Evolutionary conservation across 106 monocot genomes (phyloP).

Genomic region (Hemerocallis citrina): DNA sequence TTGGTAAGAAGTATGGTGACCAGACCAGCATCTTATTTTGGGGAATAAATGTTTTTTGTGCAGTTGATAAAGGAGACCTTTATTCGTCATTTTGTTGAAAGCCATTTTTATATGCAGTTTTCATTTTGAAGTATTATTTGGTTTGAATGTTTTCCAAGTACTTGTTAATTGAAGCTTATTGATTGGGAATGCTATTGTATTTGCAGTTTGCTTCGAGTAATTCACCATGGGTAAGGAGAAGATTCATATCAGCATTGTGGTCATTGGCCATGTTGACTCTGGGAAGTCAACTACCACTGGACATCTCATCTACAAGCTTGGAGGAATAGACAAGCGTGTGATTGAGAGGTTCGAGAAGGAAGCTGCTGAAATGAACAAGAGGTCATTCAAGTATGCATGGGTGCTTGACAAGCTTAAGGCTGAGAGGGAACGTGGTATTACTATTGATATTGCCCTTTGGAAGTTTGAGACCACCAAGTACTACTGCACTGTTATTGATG

Average conservation of each 20-base stretch:
- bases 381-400: slow-evolving; percentile 18
- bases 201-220: not conserved
- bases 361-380: slow-evolving; percentile 22
- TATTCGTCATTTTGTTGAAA: too few relatives aligned
- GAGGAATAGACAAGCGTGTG: slow-evolving; percentile 19
- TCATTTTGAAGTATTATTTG: too few relatives aligned
- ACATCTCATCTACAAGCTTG: slow-evolving; percentile 19
- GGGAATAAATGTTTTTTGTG: too few relatives aligned
- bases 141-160: too few relatives aligned
- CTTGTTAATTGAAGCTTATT: too few relatives aligned
- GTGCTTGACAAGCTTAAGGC: slow-evolving; percentile 21
- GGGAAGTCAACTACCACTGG: slow-evolving; percentile 17
- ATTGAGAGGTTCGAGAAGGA: slow-evolving; percentile 20
- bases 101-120: too few relatives aligned
- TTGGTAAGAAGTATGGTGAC: too few relatives aligned
- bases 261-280: slow-evolving; percentile 16
- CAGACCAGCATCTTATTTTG: too few relatives aligned
- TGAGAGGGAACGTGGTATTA: slow-evolving; percentile 15
- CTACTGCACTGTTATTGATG: slow-evolving; percentile 16
- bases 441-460: slow-evolving; percentile 16
- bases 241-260: slow-evolving; percentile 15
- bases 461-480: slow-evolving; percentile 20
- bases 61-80: too few relatives aligned
- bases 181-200: too few relatives aligned
- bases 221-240: slow-evolving; percentile 12